Base-by-base conservation (phyloP, 75 land plant species). In the Pinus albicaulis region DNA sequence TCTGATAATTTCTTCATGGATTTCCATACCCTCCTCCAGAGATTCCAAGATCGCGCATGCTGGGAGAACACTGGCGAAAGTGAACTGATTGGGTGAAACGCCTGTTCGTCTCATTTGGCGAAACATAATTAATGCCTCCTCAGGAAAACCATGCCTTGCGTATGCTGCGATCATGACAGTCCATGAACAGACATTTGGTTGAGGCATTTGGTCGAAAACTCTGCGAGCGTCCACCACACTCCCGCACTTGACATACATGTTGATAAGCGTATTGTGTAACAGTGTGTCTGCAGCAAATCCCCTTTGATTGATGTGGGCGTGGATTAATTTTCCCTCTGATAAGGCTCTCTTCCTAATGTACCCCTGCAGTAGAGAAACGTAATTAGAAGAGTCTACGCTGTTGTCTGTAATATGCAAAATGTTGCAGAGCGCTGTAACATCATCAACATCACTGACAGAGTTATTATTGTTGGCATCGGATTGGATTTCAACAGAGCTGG, bases 131-230 rank as follows among this genome's bases (percentile, higher is more conserved):
- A 90, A 75, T 11, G 86, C 92, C 26, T 74, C 55, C 16, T 76
- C 68, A 12, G 73, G 73, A 13, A 23, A 38, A 58, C 85, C 85
- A 60, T 65, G 59, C 63, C 70, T 73, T 13, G 41, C 81, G 41
- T 85, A 79, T 0, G 76, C 81, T 15, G 74, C 63, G 17, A 87
- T 90, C 55, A 90, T 26, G 41, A 72, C 83, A 71, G 80, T 88
- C 88, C 90, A 90, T 6, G 92, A 83, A 0, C 88, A 85, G 5
- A 72, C 74, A 73, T 86, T 87, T 38, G 77, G 78, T 26, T 85
- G 79, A 2, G 88, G 87, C 82, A 88, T 82, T 61, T 64, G 41
- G 3, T 28, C 81, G 71, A 91, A 91, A 86, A 88, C 5, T 4
- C 66, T 19, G 53, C 55, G 24, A 15, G 88, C 93, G 12, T 61